Evolutionary conservation across 2,329 filamentous ascomycete genomes (phyloP).

Genomic region (Trichoderma simmonsii): DNA sequence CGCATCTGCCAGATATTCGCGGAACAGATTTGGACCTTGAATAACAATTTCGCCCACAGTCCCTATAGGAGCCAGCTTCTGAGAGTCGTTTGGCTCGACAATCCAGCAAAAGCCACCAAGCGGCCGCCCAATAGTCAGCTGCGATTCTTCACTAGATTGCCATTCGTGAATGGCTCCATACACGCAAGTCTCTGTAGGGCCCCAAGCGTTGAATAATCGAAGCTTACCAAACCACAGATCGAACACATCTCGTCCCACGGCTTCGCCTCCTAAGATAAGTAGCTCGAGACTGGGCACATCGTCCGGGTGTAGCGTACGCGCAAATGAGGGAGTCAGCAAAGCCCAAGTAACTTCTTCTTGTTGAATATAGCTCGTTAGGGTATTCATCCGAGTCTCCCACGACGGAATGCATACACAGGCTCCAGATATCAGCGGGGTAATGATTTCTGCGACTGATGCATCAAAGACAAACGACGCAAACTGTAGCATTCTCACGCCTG

Average conservation of each 20-base stretch:
- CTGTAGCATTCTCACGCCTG: constrained; percentile 8
- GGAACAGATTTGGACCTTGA: constrained; percentile 3
- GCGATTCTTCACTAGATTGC: not conserved
- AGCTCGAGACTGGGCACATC: not conserved
- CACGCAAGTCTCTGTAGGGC: constrained; percentile 6
- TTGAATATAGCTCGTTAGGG: not conserved
- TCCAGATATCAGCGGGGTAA: constrained; percentile 1
- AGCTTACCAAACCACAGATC: constrained; percentile 8
- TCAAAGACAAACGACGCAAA: constrained; percentile 15
- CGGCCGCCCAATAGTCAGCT: not conserved
- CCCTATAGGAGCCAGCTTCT: constrained; percentile 7
- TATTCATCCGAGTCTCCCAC: constrained; percentile 1
- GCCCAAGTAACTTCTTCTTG: not conserved
- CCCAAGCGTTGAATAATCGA: not conserved
- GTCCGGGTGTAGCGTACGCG: not conserved
- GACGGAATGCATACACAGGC: constrained; percentile 14
- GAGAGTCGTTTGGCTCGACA: constrained; percentile 3
- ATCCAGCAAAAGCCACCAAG: constrained; percentile 17
- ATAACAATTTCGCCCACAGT: constrained; percentile 14
- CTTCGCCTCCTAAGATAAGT: not conserved
- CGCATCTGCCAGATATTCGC: constrained; percentile 7
- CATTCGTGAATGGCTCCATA: constrained; percentile 15
- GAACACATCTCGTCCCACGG: not conserved
- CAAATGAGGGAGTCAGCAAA: constrained; percentile 1
- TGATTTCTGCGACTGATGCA: not conserved